Percentiles rank a stretch among this genome's conserved stretches.
phyloP scores from a whole-genome alignment of 305 asterid species.

The Fraxinus baroniana region DNA sequence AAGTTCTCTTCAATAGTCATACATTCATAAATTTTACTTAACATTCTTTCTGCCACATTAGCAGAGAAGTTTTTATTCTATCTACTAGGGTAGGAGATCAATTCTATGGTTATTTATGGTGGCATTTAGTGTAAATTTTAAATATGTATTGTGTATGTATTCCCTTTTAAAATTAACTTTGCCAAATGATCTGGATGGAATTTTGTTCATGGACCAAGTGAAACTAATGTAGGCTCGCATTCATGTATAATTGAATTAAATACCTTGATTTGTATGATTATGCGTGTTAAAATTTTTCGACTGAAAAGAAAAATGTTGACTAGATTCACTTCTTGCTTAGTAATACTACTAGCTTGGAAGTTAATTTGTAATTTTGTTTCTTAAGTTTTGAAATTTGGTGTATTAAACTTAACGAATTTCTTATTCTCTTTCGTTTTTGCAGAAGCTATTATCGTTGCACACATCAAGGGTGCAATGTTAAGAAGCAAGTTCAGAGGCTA shows the following conservation, averaged over 20 bases:
- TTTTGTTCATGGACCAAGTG: background rate
- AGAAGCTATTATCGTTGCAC: conserved; percentile 87
- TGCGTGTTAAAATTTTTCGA: no score
- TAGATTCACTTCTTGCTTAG: background rate
- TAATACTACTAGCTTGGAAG: background rate
- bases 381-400: background rate
- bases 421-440: conserved; percentile 7
- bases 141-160: background rate
- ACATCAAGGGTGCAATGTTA: conserved; percentile 72
- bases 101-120: no score
- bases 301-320: no score
- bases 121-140: no score
- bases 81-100: no score
- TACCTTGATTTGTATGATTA: no score
- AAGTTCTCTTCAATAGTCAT: no score
- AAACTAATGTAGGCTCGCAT: no score
- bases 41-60: no score
- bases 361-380: background rate
- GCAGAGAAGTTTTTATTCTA: no score
- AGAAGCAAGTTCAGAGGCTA: conserved; percentile 77
- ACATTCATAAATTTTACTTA: no score
- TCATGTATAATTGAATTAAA: no score
- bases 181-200: background rate
- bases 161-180: background rate
- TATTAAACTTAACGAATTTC: background rate